Base-by-base conservation (phyloP, 306 rosid genomes). In the Fagus crenata region DNA sequence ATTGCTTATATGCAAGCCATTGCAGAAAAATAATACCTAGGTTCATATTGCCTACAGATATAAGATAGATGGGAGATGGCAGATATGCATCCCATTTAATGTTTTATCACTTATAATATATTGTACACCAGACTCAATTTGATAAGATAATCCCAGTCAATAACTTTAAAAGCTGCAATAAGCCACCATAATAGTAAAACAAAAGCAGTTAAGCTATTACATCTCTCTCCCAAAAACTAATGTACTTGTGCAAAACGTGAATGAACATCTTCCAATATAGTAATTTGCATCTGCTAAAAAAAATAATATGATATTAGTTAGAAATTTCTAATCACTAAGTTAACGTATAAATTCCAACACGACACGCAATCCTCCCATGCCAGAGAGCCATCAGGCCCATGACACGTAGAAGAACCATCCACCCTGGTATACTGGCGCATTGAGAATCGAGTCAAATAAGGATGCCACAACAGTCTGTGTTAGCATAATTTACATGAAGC, bases 341-440 rank as follows among this genome's bases (percentile, higher is more conserved):
- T 77, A 80, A 35, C 22, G 2, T 32, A 64, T 84, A 73, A 69
- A 78, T 77, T 82, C 84, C 74, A 85, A 75, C 75, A 88, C 85
- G 85, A 35, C 87, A 88, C 86, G 85, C 80, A 85, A 86, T 81
- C 75, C 60, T 65, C 54, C 63, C 82, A 42, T 12, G 43, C 56
- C 32, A 53, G 54, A 80, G 49, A 76, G 49, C 60, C 53, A 53
- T 56, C 59, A 53, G 81, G 61, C 70, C 75, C 71, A 55, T 39
- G 73, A 77, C 72, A 55, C 54, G 65, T 42, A 74, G 59, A 77
- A 81, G 75, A 31, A 75, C 31, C 37, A 46, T 77, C 72, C 72
- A 63, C 56, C 82, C 77, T 32, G 15, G 53, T 74, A 65, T 59
- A 78, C 40, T 14, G 60, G 63, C 67, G 51, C 36, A 3, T 35